Evolutionary conservation across 208 protist species (phyloP).

Genomic region (Leishmania braziliensis): DNA sequence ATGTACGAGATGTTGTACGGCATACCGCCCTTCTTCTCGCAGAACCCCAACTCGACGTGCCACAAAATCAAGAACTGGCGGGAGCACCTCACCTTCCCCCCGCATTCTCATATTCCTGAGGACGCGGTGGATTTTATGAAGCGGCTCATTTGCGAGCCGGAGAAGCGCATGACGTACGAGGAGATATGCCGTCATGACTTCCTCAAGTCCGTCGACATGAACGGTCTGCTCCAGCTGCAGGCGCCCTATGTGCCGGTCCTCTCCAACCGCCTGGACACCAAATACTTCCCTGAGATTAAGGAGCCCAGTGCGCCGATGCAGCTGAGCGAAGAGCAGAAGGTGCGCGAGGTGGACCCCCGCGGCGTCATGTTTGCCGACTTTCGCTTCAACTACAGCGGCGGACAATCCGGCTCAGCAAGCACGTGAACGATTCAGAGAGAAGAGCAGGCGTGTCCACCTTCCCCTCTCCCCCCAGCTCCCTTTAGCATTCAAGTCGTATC

Average conservation of each 20-base stretch:
- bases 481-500: too few relatives aligned
- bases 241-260: conserved; percentile 78
- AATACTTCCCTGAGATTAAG: conserved; percentile 89
- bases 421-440: background rate
- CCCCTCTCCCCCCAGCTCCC: background rate
- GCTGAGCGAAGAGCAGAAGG: conserved; percentile 48
- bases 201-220: conserved; percentile 73
- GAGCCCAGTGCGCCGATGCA: conserved; percentile 38
- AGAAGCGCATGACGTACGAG: conserved; percentile 77
- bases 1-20: conserved; percentile 98
- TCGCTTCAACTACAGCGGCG: conserved; percentile 65
- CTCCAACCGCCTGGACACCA: conserved; percentile 78
- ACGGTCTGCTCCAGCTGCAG: conserved; percentile 52
- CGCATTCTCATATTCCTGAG: conserved; percentile 75
- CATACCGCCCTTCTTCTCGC: conserved; percentile 96
- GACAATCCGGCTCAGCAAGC: conserved; percentile 11
- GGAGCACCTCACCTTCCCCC: conserved; percentile 89
- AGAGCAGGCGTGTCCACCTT: background rate
- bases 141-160: conserved; percentile 86
- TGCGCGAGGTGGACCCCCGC: conserved; percentile 81
- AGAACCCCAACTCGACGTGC: conserved; percentile 91
- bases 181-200: conserved; percentile 86
- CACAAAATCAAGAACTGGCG: conserved; percentile 95
- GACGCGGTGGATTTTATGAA: conserved; percentile 93
- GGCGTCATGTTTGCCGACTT: conserved; percentile 91